Conservation (phyloP, 371 early-diverging fungal genomes). For the Lichtheimia ornata region DNA sequence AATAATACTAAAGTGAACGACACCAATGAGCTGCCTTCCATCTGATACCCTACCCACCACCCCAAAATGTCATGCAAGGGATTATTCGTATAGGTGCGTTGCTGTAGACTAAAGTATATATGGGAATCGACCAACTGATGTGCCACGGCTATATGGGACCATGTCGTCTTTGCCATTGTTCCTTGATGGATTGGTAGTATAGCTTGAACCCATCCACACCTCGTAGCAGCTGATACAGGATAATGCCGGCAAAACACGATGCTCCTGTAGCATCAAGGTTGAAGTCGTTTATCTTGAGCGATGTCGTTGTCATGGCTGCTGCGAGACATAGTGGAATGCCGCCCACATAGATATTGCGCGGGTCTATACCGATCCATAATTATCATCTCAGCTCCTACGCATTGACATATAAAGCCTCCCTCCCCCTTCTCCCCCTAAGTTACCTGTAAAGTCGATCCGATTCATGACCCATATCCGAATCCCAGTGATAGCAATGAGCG, state of each 20-base stretch:
- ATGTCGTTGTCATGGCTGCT: constrained; percentile 42
- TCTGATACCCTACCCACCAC: too few relatives aligned
- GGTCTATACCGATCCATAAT: constrained; percentile 14
- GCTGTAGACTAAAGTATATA: too few relatives aligned
- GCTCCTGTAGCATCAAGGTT: constrained; percentile 42
- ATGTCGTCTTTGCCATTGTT: constrained; percentile 1
- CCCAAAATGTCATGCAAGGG: too few relatives aligned
- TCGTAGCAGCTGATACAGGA: constrained; percentile 22
- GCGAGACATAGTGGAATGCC: constrained; percentile 51
- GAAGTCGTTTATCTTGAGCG: constrained; percentile 43
- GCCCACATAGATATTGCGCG: constrained; percentile 55
- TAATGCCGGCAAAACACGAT: constrained; percentile 17
- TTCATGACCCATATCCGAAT: constrained; percentile 63
- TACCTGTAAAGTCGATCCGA: constrained; percentile 48
- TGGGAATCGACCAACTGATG: too few relatives aligned
- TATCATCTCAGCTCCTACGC: too few relatives aligned
- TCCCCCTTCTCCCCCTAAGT: too few relatives aligned
- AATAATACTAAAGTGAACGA: too few relatives aligned
- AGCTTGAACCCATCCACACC: constrained; percentile 22
- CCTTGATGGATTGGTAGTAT: constrained; percentile 13
- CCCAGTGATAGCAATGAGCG: constrained; percentile 60
- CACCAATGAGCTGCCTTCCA: too few relatives aligned
- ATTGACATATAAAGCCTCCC: too few relatives aligned
- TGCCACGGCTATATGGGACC: too few relatives aligned
- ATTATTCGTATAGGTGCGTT: too few relatives aligned